Percentiles rank a stretch among this genome's conserved stretches.
Evolutionary conservation across 352 stramenopile species (phyloP).

Genomic region (Phytopythium chamaehyphon): DNA sequence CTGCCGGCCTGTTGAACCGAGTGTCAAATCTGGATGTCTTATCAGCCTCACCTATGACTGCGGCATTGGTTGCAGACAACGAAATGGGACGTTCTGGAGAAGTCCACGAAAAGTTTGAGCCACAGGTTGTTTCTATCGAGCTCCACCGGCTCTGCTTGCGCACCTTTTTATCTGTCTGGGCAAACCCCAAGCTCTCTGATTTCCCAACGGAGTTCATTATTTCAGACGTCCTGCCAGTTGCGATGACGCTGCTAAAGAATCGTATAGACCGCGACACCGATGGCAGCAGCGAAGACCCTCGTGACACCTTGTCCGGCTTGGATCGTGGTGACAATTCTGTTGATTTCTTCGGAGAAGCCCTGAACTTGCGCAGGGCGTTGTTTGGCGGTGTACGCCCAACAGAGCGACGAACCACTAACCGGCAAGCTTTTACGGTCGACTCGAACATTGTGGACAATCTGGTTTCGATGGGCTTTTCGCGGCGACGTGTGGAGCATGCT

Average conservation of each 20-base stretch:
- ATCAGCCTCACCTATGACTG: slow-evolving; percentile 55
- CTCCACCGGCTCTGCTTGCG: slow-evolving; percentile 61
- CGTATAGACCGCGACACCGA: slow-evolving; percentile 45
- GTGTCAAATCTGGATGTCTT: slow-evolving; percentile 68
- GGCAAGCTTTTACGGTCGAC: slow-evolving; percentile 84
- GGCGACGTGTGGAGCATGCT: slow-evolving; percentile 87
- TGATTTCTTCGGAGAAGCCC: slow-evolving; percentile 19
- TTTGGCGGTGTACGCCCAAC: slow-evolving; percentile 30
- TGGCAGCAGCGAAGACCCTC: slow-evolving; percentile 7
- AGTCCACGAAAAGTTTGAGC: slow-evolving; percentile 32
- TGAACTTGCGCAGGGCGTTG: slow-evolving; percentile 41
- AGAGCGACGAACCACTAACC: slow-evolving; percentile 16
- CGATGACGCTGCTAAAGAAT: slow-evolving; percentile 75
- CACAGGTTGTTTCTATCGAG: slow-evolving; percentile 47
- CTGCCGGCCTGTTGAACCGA: slow-evolving; percentile 51
- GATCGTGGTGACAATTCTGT: not conserved
- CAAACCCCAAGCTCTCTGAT: slow-evolving; percentile 37
- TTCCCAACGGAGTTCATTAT: slow-evolving; percentile 49
- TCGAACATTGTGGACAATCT: slow-evolving; percentile 90
- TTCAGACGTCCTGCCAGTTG: slow-evolving; percentile 58
- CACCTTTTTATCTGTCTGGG: slow-evolving; percentile 55
- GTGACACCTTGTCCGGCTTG: slow-evolving; percentile 10
- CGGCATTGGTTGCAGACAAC: slow-evolving; percentile 53
- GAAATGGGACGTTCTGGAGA: slow-evolving; percentile 13
- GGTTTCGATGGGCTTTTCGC: slow-evolving; percentile 94